Evolutionary conservation across 2,329 filamentous ascomycete genomes (phyloP), one percentile per base, ranked within the genome.

Genomic region (Periconia sp.): DNA sequence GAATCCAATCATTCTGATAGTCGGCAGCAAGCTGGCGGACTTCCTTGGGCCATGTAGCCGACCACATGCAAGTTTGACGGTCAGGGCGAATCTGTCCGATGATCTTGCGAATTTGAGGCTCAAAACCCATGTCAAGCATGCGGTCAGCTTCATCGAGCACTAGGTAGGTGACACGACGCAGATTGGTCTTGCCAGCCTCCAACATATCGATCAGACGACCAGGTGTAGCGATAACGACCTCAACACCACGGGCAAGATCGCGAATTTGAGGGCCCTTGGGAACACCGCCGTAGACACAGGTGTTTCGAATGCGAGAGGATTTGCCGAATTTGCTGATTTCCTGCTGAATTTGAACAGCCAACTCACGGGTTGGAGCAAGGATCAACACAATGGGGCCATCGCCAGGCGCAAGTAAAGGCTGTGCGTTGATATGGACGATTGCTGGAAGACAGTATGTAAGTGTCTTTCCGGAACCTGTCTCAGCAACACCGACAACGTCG

Each of bases 71-170:
- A 59, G 94, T 99, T 78, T 99, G 94, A 83, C 94, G 89, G 75
- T 99, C 94, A 50, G 94, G 94, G 66, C 94, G 91, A 77, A 97
- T 97, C 80, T 99, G 94, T 60, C 89, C 85, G 65, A 99, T 92
- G 63, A 99, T 97, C 82, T 97, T 97, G 81, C 94, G 91, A 70
- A 99, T 97, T 77, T 97, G 94, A 63, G 94, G 94, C 81, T 99
- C 94, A 79, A 99, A 97, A 86, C 94, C 94, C 94, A 99, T 99
- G 81, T 99, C 94, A 75, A 99, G 84, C 94, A 99, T 99, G 72
- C 94, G 93, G 80, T 99, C 94, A 74, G 94, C 94, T 82, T 99
- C 94, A 70, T 99, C 94, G 60, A 99, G 92, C 64, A 97, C 94
- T 53, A 99, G 83, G 80, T 99, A 99, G 52, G 94, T 99, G 58